phyloP scores from a whole-genome alignment of 1,139 yeast species.

The Taphrina confusa region DNA sequence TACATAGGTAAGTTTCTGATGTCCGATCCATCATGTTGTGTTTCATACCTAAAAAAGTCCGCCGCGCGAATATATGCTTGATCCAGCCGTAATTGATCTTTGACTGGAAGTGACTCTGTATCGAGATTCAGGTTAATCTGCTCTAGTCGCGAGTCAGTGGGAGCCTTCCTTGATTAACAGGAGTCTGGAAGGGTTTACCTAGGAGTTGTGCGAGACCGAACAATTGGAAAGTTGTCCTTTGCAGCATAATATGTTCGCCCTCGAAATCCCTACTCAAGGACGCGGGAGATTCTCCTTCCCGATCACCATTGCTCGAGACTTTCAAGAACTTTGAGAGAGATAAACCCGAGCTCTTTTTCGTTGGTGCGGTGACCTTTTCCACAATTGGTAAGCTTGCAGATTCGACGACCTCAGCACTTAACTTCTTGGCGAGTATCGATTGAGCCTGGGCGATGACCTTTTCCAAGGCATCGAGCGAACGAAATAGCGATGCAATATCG shows the following conservation, averaged over 20 bases:
- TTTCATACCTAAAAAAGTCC: slow-evolving; percentile 17
- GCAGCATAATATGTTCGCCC: slow-evolving; percentile 1
- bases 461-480: slow-evolving; percentile 6
- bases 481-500: slow-evolving; percentile 9
- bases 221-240: neutral
- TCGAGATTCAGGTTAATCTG: slow-evolving; percentile 19
- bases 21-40: neutral
- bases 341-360: slow-evolving; percentile 7
- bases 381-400: neutral
- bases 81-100: slow-evolving; percentile 24
- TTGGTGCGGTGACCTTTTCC: slow-evolving; percentile 2
- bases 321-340: slow-evolving; percentile 13
- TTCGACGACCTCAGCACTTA: slow-evolving; percentile 15
- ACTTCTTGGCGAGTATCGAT: slow-evolving; percentile 1
- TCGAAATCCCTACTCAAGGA: slow-evolving; percentile 2
- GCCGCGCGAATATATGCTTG: slow-evolving; percentile 20
- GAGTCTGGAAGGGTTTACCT: neutral
- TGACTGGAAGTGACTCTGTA: slow-evolving; percentile 11
- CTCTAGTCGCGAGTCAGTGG: neutral
- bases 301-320: neutral
- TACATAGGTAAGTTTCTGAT: neutral
- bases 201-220: slow-evolving; percentile 18
- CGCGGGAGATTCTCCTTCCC: neutral
- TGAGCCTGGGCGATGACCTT: slow-evolving; percentile 13
- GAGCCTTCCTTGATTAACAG: neutral